These are phyloP conservation scores for Exophiala dermatitidis DNA, from an alignment of 2,329 filamentous ascomycete genomes.

Conservation along the genomic window DNA sequence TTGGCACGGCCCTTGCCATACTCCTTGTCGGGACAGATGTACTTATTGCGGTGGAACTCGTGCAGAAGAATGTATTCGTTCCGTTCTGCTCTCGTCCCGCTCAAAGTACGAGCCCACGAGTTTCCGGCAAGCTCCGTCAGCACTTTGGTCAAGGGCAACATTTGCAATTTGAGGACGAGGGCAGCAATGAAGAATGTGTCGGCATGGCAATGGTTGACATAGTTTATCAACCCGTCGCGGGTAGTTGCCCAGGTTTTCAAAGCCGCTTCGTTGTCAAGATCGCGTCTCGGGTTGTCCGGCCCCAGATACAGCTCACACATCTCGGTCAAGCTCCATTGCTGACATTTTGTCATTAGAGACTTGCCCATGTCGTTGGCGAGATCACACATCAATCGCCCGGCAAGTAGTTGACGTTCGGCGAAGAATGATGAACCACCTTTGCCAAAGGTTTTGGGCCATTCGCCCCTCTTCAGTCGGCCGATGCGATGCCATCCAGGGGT, in stretches of 20 bases:
- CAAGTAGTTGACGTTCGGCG: constrained; percentile 79
- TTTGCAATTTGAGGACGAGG: constrained; percentile 78
- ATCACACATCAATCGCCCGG: constrained; percentile 86
- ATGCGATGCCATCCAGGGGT: constrained; percentile 92
- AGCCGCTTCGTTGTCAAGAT: constrained; percentile 81
- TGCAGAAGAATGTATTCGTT: constrained; percentile 99
- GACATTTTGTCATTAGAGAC: constrained; percentile 92
- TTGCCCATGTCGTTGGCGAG: constrained; percentile 94
- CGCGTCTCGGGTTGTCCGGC: constrained; percentile 63
- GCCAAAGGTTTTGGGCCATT: constrained; percentile 82
- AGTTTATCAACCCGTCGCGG: constrained; percentile 82
- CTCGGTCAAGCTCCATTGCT: constrained; percentile 95
- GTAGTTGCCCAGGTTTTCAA: constrained; percentile 80
- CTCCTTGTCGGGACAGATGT: constrained; percentile 94
- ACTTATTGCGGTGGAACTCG: constrained; percentile 93
- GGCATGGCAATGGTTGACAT: constrained; percentile 84
- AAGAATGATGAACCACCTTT: constrained; percentile 87
- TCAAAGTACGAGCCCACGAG: constrained; percentile 93
- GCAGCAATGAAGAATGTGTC: constrained; percentile 96
- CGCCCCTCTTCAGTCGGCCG: constrained; percentile 70
- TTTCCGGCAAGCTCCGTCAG: constrained; percentile 95
- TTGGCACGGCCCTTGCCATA: constrained; percentile 68
- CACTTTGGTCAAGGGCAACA: constrained; percentile 88
- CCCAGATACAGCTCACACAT: constrained; percentile 90
- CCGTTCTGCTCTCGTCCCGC: constrained; percentile 89